phyloP scores from a whole-genome alignment of 495 filamentous ascomycete species.

The Tricharina praecox region DNA sequence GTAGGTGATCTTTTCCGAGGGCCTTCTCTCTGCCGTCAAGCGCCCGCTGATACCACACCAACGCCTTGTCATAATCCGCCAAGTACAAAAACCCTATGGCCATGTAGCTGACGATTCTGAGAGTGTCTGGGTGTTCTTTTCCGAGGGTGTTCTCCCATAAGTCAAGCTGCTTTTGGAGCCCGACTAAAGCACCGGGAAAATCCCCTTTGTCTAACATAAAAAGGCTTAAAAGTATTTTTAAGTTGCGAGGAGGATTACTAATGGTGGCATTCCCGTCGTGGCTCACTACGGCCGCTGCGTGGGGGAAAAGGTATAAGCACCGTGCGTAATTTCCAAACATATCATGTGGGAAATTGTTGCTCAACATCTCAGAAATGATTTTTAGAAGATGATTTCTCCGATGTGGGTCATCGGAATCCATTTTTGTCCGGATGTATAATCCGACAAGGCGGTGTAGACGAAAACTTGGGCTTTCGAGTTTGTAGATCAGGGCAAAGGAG shows the following conservation, averaged over 20 bases:
- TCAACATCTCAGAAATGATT: neutral
- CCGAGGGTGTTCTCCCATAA: conserved; percentile 12
- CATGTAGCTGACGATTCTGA: conserved; percentile 11
- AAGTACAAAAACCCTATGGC: neutral
- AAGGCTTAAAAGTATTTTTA: neutral
- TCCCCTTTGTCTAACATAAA: conserved; percentile 12
- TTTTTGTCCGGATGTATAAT: neutral
- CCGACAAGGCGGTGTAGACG: neutral
- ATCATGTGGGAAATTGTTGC: neutral
- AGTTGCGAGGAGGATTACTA: too few relatives aligned
- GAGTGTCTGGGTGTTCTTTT: conserved; percentile 13
- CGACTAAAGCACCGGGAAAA: conserved; percentile 18
- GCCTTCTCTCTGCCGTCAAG: conserved; percentile 21
- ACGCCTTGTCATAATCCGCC: conserved; percentile 16
- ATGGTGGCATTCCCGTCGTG: too few relatives aligned
- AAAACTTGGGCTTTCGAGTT: neutral
- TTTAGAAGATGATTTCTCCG: neutral
- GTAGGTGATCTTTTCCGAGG: conserved; percentile 23
- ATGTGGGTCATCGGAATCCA: neutral
- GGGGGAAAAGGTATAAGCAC: neutral
- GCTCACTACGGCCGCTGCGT: neutral
- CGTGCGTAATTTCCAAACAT: neutral
- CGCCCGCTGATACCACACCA: conserved; percentile 20
- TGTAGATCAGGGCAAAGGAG: neutral
- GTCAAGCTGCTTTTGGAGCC: conserved; percentile 11